Conservation (phyloP, 2,329 filamentous ascomycete species). For the Fusarium hostae region DNA sequence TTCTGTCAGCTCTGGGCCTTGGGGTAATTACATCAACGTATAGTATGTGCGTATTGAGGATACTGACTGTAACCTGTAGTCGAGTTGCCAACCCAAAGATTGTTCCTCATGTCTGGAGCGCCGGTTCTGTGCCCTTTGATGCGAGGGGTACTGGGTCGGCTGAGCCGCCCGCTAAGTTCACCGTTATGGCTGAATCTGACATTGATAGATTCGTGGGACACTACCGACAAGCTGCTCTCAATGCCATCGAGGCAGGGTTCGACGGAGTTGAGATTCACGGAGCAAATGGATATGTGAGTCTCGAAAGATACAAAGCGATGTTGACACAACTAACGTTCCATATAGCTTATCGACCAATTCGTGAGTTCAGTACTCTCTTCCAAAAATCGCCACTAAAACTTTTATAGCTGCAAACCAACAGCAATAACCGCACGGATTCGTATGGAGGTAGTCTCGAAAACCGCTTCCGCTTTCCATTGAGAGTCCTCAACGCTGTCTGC, state of each 20-base stretch:
- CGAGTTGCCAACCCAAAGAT: slow-evolving; percentile 36
- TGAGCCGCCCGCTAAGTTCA: slow-evolving; percentile 41
- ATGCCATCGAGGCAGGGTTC: slow-evolving; percentile 72
- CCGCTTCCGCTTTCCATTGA: slow-evolving; percentile 60
- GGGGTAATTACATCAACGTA: slow-evolving; percentile 65
- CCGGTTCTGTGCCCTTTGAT: slow-evolving; percentile 30
- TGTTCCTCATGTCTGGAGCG: slow-evolving; percentile 33
- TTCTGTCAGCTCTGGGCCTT: slow-evolving; percentile 72
- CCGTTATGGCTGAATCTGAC: slow-evolving; percentile 71
- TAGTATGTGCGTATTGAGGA: slow-evolving; percentile 22
- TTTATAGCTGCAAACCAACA: slow-evolving; percentile 52
- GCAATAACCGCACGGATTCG: slow-evolving; percentile 62
- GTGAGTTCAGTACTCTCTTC: slow-evolving; percentile 42
- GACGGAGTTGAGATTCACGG: slow-evolving; percentile 74
- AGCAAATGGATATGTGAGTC: slow-evolving; percentile 68
- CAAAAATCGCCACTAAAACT: neutral
- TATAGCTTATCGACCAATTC: slow-evolving; percentile 65
- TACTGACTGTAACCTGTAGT: slow-evolving; percentile 16
- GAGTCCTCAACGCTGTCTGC: slow-evolving; percentile 58
- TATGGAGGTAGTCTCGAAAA: slow-evolving; percentile 67
- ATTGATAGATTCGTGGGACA: slow-evolving; percentile 71
- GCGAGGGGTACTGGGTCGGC: slow-evolving; percentile 6
- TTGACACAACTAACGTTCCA: neutral
- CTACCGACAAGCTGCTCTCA: slow-evolving; percentile 64
- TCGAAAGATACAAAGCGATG: neutral